Conservation (phyloP, 257 asterid species). For the Solanum paucissectum region DNA sequence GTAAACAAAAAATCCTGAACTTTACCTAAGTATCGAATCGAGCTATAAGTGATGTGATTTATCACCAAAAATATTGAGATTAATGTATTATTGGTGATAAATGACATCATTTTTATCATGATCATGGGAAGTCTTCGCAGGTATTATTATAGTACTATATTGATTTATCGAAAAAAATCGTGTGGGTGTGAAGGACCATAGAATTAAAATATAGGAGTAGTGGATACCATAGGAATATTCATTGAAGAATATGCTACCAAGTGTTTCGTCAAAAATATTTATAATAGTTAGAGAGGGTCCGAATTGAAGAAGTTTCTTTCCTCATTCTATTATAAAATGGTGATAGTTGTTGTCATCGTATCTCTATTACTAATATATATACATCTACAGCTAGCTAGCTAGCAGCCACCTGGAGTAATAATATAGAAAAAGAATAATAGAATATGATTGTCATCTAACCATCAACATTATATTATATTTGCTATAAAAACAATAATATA, state of each 20-base stretch:
- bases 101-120: neutral
- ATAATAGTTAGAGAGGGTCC: neutral
- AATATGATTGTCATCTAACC: too few species aligned
- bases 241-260: neutral
- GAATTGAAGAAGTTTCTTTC: neutral
- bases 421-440: neutral
- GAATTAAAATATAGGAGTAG: neutral
- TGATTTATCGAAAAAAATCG: neutral
- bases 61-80: neutral
- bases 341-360: neutral
- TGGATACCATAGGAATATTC: neutral
- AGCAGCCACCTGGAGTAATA: neutral
- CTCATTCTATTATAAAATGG: neutral
- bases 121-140: neutral
- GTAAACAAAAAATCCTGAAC: neutral
- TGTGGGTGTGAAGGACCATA: neutral
- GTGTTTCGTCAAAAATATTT: neutral
- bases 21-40: neutral
- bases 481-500: too few species aligned
- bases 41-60: neutral
- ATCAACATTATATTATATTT: too few species aligned
- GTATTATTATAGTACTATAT: neutral
- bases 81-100: neutral
- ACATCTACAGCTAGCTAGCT: too few species aligned
- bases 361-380: neutral